Base-by-base conservation (phyloP, 306 rosid species). In the Trifolium fragiferum region DNA sequence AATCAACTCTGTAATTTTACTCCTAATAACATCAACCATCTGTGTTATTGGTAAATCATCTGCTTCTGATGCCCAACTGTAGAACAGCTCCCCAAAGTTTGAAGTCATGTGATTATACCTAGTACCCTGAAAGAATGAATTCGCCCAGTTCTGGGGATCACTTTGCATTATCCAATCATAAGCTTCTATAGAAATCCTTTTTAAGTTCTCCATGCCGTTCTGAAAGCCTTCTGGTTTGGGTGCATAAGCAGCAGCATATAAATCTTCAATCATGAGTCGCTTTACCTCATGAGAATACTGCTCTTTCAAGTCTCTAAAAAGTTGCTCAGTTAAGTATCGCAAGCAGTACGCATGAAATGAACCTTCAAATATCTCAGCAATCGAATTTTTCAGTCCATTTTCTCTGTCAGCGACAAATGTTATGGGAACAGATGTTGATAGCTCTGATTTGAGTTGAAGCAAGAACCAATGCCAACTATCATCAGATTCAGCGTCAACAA, bases 381-480 rank as follows among this genome's bases (percentile, higher is more conserved):
- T 88, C 6, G 97, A 94, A 58, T 85, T 89, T 78, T 81, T 90
- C 67, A 94, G 77, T 41, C 96, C 97, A 72, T 90, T 87, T 81
- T 85, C 93, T 81, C 91, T 86, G 81, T 89, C 95, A 12, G 98
- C 98, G 67, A 94, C 96, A 84, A 94, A 90, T 77, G 98, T 94
- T 75, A 88, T 73, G 2, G 90, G 92, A 76, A 91, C 85, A 59
- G 94, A 70, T 4, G 87, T 85, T 76, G 94, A 84, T 61, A 94
- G 59, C 37, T 89, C 94, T 9, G 96, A 88, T 81, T 90, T 94
- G 30, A 94, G 85, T 82, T 91, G 95, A 44, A 90, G 84, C 60
- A 94, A 78, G 85, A 94, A 94, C 98, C 98, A 94, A 65, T 73
- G 82, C 98, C 98, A 94, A 77, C 91, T 90, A 58, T 94, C 97